These are phyloP conservation scores for Luffa aegyptiaca DNA, from an alignment of 306 rosid species.

Conservation along the genomic window DNA sequence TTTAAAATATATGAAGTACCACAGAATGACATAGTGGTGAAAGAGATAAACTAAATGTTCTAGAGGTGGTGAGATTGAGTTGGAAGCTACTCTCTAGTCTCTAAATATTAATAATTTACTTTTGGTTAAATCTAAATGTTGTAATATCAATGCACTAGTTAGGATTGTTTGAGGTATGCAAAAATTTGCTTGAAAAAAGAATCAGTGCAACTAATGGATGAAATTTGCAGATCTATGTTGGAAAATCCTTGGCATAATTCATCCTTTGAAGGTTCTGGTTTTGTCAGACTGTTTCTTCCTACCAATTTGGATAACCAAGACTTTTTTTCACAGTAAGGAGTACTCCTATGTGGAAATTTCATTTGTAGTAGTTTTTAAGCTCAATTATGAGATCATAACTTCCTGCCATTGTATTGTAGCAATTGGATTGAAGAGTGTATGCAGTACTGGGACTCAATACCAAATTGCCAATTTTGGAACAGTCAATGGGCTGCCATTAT, in stretches of 20 bases:
- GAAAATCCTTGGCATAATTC: constrained; percentile 99
- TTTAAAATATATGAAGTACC: background rate
- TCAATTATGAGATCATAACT: constrained; percentile 15
- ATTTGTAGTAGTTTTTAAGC: constrained; percentile 14
- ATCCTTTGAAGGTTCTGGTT: constrained; percentile 95
- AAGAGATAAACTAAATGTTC: background rate
- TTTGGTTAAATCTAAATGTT: background rate
- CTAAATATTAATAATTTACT: background rate
- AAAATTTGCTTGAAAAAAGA: background rate
- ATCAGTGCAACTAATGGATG: constrained; percentile 15
- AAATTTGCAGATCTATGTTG: constrained; percentile 64
- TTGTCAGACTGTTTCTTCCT: constrained; percentile 90
- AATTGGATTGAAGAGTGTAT: constrained; percentile 69
- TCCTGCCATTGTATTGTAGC: constrained; percentile 36
- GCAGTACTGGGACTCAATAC: constrained; percentile 80
- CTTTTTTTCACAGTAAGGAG: constrained; percentile 75
- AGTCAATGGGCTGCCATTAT: constrained; percentile 91
- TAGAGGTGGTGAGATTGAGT: background rate
- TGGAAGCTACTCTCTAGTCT: background rate
- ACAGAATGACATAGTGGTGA: background rate
- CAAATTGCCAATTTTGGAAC: constrained; percentile 98
- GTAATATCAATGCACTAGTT: background rate
- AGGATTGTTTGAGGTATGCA: background rate
- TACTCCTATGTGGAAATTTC: constrained; percentile 13
- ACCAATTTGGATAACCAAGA: constrained; percentile 73